Evolutionary conservation across 2,329 filamentous ascomycete species (phyloP).

Genomic region (Madurella mycetomatis): DNA sequence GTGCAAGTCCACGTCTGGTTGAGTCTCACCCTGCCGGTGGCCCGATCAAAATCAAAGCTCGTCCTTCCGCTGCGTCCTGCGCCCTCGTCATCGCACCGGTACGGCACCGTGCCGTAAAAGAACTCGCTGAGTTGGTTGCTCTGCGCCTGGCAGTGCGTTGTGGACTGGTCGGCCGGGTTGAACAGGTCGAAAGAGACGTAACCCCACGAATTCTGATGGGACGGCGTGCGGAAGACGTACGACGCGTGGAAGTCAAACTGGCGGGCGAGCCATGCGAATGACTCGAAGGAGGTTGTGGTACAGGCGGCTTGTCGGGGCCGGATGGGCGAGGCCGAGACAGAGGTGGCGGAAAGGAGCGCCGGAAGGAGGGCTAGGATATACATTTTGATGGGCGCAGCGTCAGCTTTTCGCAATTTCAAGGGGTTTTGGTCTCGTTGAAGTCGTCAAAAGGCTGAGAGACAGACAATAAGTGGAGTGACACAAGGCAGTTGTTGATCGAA

Average conservation of each 20-base stretch:
- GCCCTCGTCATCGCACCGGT: conserved; percentile 39
- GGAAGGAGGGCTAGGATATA: not conserved
- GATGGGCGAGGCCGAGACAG: conserved; percentile 1
- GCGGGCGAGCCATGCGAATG: conserved; percentile 39
- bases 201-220: conserved; percentile 48
- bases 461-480: too few relatives aligned
- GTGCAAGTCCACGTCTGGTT: conserved; percentile 49
- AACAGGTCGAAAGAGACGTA: conserved; percentile 46
- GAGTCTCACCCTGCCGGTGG: conserved; percentile 35
- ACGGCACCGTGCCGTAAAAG: conserved; percentile 45
- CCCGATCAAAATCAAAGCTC: conserved; percentile 41
- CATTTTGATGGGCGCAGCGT: conserved; percentile 4
- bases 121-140: conserved; percentile 44
- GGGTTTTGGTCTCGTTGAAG: too few relatives aligned
- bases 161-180: conserved; percentile 40
- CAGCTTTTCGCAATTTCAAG: too few relatives aligned
- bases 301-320: conserved; percentile 28
- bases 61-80: conserved; percentile 28
- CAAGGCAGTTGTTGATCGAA: not conserved
- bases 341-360: not conserved
- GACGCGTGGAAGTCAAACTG: conserved; percentile 47
- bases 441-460: not conserved
- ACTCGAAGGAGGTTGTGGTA: conserved; percentile 29
- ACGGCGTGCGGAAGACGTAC: conserved; percentile 46
- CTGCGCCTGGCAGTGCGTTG: conserved; percentile 34